Conservation (phyloP, 352 stramenopile genomes). For the Phytophthora litchii region DNA sequence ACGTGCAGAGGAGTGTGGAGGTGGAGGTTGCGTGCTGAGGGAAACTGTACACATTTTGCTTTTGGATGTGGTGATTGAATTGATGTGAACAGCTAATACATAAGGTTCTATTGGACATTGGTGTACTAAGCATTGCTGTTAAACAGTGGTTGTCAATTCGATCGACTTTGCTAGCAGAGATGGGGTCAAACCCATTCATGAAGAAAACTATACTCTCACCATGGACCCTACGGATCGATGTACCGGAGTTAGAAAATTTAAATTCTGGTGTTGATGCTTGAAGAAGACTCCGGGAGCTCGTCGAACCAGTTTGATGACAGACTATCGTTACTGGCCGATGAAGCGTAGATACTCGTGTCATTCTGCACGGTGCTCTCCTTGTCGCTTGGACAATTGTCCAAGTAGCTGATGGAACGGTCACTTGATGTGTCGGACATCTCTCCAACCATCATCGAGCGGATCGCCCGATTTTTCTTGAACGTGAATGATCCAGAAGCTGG, state of each 20-base stretch:
- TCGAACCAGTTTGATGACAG: slow-evolving; percentile 12
- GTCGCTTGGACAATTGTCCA: slow-evolving; percentile 8
- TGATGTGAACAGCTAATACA: slow-evolving; percentile 19
- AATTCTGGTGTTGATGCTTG: background rate
- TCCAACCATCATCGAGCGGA: slow-evolving; percentile 16
- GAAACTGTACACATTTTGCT: slow-evolving; percentile 15
- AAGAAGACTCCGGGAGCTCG: background rate
- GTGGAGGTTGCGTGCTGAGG: slow-evolving; percentile 9
- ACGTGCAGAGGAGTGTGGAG: slow-evolving; percentile 15
- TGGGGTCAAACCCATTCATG: no score
- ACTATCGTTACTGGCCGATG: background rate
- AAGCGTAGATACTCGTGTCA: background rate
- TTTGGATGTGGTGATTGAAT: slow-evolving; percentile 20
- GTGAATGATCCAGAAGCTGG: background rate
- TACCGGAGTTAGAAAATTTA: background rate
- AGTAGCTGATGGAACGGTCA: slow-evolving; percentile 1
- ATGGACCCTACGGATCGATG: no score
- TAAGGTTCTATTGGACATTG: slow-evolving; percentile 15
- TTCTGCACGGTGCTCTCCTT: slow-evolving; percentile 3
- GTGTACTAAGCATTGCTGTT: no score
- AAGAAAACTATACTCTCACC: no score
- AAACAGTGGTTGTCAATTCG: no score
- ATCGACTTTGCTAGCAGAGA: no score
- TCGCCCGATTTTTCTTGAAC: slow-evolving; percentile 6
- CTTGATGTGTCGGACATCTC: background rate